Evolutionary conservation across 345 rosid species (phyloP), one percentile per base, ranked within the genome.

Genomic region (Corymbia maculata): DNA sequence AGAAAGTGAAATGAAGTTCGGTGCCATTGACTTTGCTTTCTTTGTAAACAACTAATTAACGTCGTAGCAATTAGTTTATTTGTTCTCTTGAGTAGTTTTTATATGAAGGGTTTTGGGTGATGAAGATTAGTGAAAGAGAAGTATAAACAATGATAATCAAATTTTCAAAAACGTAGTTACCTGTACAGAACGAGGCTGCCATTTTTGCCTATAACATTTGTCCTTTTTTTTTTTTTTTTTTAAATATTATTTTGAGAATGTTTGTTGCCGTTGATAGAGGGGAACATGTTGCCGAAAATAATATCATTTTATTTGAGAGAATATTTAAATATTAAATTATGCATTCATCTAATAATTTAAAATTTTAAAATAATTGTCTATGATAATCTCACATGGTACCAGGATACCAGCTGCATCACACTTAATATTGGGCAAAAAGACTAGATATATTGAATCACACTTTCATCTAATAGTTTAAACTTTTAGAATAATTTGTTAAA

Each of bases 1-100:
- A 89, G 90, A 91, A 94, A 45, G 50, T n/a, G 86, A 2, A 19
- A 26, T 82, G 70, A 85, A 55, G 22, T 55, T 55, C 61, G 61
- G 61, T 55, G 49, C 49, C 49, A 47, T 47, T 44, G 36, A 45
- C 75, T 61, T 45, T 24, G 8, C 51, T 86, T 22, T 44, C 53
- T 64, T 61, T 30, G 75, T 26, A 86, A 12, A 47, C 79, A 86
- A 86, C 13, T 45, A 10, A 51, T 9, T 26, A 15, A 52, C 17
- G 44, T 75, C 13, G 19, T 36, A 75, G 26, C 26, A 36, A 6
- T 36, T 9, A 28, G n/a, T 9, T 16, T 32, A 5, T 32, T 4
- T 9, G 2, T 36, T 36, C 42, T 36, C 42, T 36, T 36, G 42
- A 36, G 42, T 36, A 36, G 42, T 36, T 36, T 36, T 36, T 36